phyloP scores from a whole-genome alignment of 768 basidiomycete genomes.

The Tulasnella sp. region DNA sequence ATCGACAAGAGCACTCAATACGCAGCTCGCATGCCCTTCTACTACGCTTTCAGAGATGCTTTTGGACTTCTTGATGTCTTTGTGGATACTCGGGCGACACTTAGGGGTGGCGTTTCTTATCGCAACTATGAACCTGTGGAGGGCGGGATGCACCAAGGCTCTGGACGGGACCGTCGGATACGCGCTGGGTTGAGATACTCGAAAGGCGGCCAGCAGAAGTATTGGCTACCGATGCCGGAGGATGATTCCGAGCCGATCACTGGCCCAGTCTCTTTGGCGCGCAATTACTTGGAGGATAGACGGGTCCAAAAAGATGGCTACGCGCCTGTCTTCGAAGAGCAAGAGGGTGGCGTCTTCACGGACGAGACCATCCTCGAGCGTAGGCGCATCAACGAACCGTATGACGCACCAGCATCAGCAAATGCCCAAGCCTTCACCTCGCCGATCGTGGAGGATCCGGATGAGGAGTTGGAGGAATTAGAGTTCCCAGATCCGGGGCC shows the following conservation, averaged over 20 bases:
- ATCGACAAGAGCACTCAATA: slow-evolving; percentile 50
- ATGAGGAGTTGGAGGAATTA: slow-evolving; percentile 27
- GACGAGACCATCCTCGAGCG: slow-evolving; percentile 25
- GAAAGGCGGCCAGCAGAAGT: slow-evolving; percentile 83
- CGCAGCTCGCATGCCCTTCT: slow-evolving; percentile 83
- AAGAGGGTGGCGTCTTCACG: slow-evolving; percentile 56
- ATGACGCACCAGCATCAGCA: slow-evolving; percentile 23
- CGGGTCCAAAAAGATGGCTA: slow-evolving; percentile 45
- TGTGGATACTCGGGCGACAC: slow-evolving; percentile 70
- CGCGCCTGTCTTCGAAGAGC: slow-evolving; percentile 59
- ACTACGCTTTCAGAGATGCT: slow-evolving; percentile 77
- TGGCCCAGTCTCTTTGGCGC: slow-evolving; percentile 28
- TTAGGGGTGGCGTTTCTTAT: slow-evolving; percentile 87
- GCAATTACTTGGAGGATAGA: slow-evolving; percentile 25
- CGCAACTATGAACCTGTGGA: slow-evolving; percentile 94
- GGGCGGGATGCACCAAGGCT: slow-evolving; percentile 83
- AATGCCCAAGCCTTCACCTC: slow-evolving; percentile 26
- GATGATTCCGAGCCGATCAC: slow-evolving; percentile 23
- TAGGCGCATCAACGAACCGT: background rate
- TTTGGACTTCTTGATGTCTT: slow-evolving; percentile 79
- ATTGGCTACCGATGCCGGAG: slow-evolving; percentile 78
- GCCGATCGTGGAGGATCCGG: slow-evolving; percentile 26
- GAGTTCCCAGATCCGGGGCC: slow-evolving; percentile 57
- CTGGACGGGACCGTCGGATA: slow-evolving; percentile 75
- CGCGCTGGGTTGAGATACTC: slow-evolving; percentile 86